phyloP scores from a whole-genome alignment of 148 eudicot species.

The Silene uniflora region DNA sequence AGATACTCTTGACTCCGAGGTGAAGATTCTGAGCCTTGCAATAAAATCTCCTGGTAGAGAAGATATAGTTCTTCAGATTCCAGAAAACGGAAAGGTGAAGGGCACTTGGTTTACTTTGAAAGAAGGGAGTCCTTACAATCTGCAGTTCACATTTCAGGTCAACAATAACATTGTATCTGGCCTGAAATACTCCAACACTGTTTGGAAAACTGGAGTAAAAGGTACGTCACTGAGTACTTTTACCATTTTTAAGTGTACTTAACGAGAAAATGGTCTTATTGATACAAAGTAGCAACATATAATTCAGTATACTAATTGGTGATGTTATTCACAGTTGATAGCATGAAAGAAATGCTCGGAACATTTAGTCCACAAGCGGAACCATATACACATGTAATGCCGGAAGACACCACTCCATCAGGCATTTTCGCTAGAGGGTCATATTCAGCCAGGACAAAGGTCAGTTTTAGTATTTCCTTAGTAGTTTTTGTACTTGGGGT shows the following conservation, averaged over 20 bases:
- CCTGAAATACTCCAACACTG: slow-evolving; percentile 72
- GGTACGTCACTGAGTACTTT: slow-evolving; percentile 30
- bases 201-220: slow-evolving; percentile 90
- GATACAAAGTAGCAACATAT: neutral
- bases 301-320: slow-evolving; percentile 3
- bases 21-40: slow-evolving; percentile 73
- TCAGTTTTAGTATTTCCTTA: slow-evolving; percentile 17
- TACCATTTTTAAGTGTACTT: neutral
- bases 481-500: neutral
- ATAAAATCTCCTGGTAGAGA: slow-evolving; percentile 69
- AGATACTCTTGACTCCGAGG: slow-evolving; percentile 83
- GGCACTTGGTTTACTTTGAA: slow-evolving; percentile 85
- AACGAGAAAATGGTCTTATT: neutral
- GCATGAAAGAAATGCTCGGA: slow-evolving; percentile 81
- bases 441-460: slow-evolving; percentile 76
- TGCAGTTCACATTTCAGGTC: slow-evolving; percentile 68
- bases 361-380: slow-evolving; percentile 83
- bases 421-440: slow-evolving; percentile 92
- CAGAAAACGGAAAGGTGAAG: slow-evolving; percentile 67
- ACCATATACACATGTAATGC: slow-evolving; percentile 65
- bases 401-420: slow-evolving; percentile 82
- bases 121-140: slow-evolving; percentile 74
- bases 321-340: slow-evolving; percentile 48
- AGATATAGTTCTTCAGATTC: too few relatives aligned
- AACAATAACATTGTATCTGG: slow-evolving; percentile 79